These are phyloP conservation scores for Kodamaea derodonti DNA, from an alignment of 1,139 yeast genomes.

Conservation along the genomic window DNA sequence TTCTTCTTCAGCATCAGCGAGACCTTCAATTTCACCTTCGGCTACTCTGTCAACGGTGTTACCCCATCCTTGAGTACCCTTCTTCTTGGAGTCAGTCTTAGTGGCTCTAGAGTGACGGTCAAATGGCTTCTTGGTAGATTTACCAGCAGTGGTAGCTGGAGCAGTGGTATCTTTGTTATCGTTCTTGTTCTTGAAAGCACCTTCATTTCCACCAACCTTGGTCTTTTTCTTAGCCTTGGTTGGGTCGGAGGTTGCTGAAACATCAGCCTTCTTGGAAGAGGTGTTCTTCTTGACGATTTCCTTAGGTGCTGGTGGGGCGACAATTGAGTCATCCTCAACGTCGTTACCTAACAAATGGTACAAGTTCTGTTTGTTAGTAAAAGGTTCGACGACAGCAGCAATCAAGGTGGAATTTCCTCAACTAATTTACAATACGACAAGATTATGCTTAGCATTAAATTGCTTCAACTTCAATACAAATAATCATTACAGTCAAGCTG, in stretches of 20 bases:
- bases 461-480: no score
- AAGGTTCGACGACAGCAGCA: background rate
- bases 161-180: constrained; percentile 70
- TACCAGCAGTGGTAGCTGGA: constrained; percentile 49
- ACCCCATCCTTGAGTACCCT: constrained; percentile 79
- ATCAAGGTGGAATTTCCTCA: no score
- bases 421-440: no score
- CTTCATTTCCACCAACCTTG: constrained; percentile 81
- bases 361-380: constrained; percentile 33
- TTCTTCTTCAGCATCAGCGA: constrained; percentile 54
- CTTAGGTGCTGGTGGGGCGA: constrained; percentile 49
- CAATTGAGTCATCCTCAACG: constrained; percentile 65
- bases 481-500: no score
- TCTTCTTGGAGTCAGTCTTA: constrained; percentile 81
- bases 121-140: constrained; percentile 60
- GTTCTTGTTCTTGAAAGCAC: constrained; percentile 72
- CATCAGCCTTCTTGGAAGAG: constrained; percentile 85
- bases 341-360: constrained; percentile 64
- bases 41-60: constrained; percentile 63
- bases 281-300: constrained; percentile 81
- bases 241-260: constrained; percentile 75
- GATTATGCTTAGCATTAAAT: no score
- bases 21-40: constrained; percentile 64
- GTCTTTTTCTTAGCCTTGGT: constrained; percentile 74
- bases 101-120: constrained; percentile 87